These are phyloP conservation scores for Scedosporium aurantiacum DNA, from an alignment of 2,329 filamentous ascomycete genomes.

Conservation along the genomic window DNA sequence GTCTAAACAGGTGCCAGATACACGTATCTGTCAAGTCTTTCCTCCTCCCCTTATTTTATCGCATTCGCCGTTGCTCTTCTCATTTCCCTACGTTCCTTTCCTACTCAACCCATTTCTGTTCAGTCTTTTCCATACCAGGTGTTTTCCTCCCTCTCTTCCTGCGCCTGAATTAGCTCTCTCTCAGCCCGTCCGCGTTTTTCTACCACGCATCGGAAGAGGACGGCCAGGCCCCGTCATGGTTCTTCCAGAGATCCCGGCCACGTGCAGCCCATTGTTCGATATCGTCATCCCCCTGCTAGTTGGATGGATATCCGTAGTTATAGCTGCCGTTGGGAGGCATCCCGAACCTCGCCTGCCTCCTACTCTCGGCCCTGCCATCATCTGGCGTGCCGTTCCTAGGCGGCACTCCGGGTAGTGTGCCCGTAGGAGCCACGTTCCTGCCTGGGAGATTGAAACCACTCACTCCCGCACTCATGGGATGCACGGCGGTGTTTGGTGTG, in stretches of 20 bases:
- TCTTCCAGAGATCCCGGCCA: neutral
- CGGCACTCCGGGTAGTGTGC: slow-evolving; percentile 39
- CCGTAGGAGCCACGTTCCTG: slow-evolving; percentile 48
- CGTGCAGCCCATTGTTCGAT: slow-evolving; percentile 8
- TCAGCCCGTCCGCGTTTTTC: neutral
- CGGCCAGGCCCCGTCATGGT: neutral
- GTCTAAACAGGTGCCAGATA: neutral
- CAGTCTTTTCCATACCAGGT: neutral
- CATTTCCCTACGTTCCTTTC: neutral
- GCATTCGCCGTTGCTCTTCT: neutral
- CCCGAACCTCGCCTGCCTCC: slow-evolving; percentile 43
- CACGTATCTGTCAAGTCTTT: neutral
- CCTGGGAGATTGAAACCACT: slow-evolving; percentile 53
- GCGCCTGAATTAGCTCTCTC: neutral
- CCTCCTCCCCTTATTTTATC: neutral
- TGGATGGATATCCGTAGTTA: slow-evolving; percentile 10
- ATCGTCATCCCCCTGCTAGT: slow-evolving; percentile 1
- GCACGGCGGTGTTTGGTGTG: slow-evolving; percentile 24
- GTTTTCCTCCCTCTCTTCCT: no score
- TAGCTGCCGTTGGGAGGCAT: slow-evolving; percentile 32
- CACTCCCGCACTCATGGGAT: slow-evolving; percentile 20
- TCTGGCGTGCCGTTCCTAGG: slow-evolving; percentile 46
- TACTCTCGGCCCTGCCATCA: slow-evolving; percentile 35
- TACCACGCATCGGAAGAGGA: neutral
- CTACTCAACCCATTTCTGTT: neutral